phyloP scores from a whole-genome alignment of 768 basidiomycete genomes.

The Podaxis carcinomalis region DNA sequence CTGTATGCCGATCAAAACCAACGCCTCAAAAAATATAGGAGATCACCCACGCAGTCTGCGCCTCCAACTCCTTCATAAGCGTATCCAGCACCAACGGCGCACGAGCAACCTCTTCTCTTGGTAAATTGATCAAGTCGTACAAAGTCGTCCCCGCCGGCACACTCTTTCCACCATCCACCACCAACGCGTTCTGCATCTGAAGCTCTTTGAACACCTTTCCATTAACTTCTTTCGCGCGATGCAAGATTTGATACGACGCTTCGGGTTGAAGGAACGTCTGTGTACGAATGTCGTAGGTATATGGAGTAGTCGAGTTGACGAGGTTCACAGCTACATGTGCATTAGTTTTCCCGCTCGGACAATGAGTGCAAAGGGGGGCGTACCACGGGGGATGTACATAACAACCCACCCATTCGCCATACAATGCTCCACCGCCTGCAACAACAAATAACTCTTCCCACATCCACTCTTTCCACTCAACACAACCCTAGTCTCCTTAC shows the following conservation, averaged over 20 bases:
- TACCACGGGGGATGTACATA: conserved; percentile 80
- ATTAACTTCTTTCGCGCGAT: conserved; percentile 62
- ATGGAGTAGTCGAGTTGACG: conserved; percentile 71
- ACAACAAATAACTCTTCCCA: conserved; percentile 76
- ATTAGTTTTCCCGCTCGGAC: neutral
- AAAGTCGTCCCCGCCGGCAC: conserved; percentile 48
- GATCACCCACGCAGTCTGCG: conserved; percentile 57
- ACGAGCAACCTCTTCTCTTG: conserved; percentile 37
- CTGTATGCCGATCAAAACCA: conserved; percentile 29
- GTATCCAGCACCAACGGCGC: conserved; percentile 55
- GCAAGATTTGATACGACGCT: conserved; percentile 59
- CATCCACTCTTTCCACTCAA: conserved; percentile 75
- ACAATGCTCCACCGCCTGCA: conserved; percentile 75
- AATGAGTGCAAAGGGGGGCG: conserved; percentile 13
- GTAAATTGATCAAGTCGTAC: conserved; percentile 52
- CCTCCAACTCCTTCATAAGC: conserved; percentile 56
- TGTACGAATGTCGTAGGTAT: conserved; percentile 71
- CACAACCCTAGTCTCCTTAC: conserved; percentile 50
- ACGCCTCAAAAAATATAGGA: neutral
- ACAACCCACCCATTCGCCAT: conserved; percentile 70
- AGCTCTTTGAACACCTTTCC: conserved; percentile 36
- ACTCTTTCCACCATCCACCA: conserved; percentile 47
- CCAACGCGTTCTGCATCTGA: conserved; percentile 33
- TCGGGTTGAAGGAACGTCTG: conserved; percentile 73
- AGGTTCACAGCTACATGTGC: conserved; percentile 32